Evolutionary conservation across 139 green algal genomes (phyloP).

Genomic region (Chlamydomonas incerta): DNA sequence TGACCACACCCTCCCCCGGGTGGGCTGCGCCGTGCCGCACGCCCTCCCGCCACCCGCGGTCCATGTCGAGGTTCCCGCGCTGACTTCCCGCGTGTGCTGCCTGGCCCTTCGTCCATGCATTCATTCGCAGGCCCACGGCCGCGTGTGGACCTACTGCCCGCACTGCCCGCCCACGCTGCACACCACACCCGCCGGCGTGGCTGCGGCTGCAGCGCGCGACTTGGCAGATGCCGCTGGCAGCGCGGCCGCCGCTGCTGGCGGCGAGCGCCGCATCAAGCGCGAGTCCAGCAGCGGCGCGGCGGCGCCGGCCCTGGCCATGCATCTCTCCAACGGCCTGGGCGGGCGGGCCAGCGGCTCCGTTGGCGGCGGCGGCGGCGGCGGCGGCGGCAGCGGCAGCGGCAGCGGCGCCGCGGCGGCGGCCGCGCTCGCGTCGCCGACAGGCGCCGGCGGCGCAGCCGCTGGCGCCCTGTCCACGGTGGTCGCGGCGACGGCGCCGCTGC

Average conservation of each 20-base stretch:
- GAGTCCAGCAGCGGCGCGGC: too few relatives aligned
- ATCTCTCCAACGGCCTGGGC: too few relatives aligned
- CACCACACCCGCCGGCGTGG: neutral
- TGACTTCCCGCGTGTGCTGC: neutral
- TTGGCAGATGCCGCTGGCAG: too few relatives aligned
- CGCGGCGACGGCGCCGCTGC: too few relatives aligned
- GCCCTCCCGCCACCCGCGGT: neutral
- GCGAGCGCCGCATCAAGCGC: too few relatives aligned
- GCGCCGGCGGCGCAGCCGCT: neutral
- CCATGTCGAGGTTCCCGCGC: neutral
- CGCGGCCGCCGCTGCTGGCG: neutral
- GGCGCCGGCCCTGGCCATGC: too few relatives aligned
- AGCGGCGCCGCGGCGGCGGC: neutral
- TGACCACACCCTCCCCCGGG: too few relatives aligned
- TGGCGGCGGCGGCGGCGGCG: too few relatives aligned
- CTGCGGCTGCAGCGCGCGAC: too few relatives aligned
- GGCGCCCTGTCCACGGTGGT: neutral
- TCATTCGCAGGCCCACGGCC: neutral
- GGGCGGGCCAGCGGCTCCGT: neutral
- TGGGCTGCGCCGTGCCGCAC: neutral
- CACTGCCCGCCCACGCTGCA: slow-evolving; percentile 29
- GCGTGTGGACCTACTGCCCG: slow-evolving; percentile 30
- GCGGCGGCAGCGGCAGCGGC: neutral
- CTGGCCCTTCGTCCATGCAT: neutral
- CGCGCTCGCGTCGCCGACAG: neutral